Percentiles rank a stretch among this genome's conserved stretches.
Conservation (phyloP, 1,284 basidiomycete genomes). For the Fomes fomentarius region DNA sequence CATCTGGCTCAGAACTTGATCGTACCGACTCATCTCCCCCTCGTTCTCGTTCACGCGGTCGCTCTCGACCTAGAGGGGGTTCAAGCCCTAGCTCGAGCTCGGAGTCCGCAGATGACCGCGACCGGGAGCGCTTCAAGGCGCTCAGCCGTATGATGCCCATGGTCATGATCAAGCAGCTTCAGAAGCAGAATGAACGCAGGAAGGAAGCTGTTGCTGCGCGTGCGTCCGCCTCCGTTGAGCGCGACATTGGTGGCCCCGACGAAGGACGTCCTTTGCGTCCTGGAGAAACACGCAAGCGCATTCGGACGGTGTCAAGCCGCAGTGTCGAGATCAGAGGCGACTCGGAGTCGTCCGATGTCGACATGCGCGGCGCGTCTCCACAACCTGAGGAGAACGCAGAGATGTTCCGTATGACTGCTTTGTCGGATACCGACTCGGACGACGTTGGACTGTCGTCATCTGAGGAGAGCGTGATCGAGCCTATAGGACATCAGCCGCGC, state of each 20-base stretch:
- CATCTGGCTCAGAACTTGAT: constrained; percentile 3
- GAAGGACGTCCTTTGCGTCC: constrained; percentile 25
- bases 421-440: no score
- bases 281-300: constrained; percentile 27
- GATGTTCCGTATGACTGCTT: no score
- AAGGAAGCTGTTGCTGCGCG: background rate
- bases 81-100: constrained; percentile 1
- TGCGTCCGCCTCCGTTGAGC: constrained; percentile 2
- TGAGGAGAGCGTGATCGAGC: constrained; percentile 15
- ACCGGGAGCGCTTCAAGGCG: constrained; percentile 15
- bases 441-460: background rate
- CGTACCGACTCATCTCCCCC: background rate
- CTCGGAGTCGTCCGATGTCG: constrained; percentile 32
- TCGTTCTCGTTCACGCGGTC: background rate
- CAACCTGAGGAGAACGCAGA: background rate
- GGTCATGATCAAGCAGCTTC: constrained; percentile 15
- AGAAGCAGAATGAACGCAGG: constrained; percentile 1
- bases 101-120: constrained; percentile 4
- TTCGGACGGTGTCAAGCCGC: constrained; percentile 11
- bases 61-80: no score
- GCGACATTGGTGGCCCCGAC: background rate
- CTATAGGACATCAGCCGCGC: constrained; percentile 19
- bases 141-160: constrained; percentile 26
- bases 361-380: constrained; percentile 6
- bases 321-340: constrained; percentile 29